Percentiles rank a stretch among this genome's conserved stretches.
Evolutionary conservation across 2,329 filamentous ascomycete genomes (phyloP).

Genomic region (Trichoderma sp.): DNA sequence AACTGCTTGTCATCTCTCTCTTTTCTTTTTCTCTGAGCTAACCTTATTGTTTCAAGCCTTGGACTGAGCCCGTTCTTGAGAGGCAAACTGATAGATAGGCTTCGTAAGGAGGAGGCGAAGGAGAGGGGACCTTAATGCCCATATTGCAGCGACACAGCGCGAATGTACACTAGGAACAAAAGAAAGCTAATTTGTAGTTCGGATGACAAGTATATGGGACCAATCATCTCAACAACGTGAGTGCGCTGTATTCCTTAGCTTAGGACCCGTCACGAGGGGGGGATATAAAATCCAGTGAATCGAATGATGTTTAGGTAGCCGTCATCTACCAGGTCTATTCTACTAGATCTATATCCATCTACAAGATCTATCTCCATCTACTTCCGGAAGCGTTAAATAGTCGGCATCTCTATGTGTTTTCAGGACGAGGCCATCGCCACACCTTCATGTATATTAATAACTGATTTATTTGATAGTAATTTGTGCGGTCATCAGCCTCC

Average conservation of each 20-base stretch:
- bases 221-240: no score
- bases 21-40: neutral
- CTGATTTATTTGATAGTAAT: neutral
- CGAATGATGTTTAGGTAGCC: no score
- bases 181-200: neutral
- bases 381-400: neutral
- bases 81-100: slow-evolving; percentile 51
- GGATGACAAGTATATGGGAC: neutral
- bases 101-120: slow-evolving; percentile 50
- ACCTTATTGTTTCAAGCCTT: slow-evolving; percentile 25
- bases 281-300: no score
- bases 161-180: neutral
- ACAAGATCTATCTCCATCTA: no score
- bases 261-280: no score
- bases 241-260: no score
- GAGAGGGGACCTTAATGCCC: slow-evolving; percentile 31
- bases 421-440: neutral
- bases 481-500: neutral
- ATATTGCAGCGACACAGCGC: neutral
- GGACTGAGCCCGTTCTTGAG: slow-evolving; percentile 45
- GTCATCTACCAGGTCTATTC: no score
- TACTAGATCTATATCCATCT: no score
- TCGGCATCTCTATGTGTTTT: neutral
- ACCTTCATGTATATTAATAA: neutral
- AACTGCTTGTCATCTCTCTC: neutral